Evolutionary conservation across 2,329 filamentous ascomycete genomes (phyloP).

Genomic region (Hymenoscyphus repandus): DNA sequence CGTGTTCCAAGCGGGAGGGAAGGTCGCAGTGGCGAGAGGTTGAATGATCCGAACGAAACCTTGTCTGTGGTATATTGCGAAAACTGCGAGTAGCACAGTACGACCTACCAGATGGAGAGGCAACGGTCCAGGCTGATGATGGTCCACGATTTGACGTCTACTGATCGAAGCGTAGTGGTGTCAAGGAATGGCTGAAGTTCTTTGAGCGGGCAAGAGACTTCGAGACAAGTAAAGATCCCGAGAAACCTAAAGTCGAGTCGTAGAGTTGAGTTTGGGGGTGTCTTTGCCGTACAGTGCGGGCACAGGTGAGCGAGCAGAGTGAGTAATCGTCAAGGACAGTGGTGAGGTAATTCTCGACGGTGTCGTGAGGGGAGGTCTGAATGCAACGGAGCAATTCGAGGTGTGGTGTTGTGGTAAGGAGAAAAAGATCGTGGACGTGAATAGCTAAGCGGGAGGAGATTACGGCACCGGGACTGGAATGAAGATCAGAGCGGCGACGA

Average conservation of each 20-base stretch:
- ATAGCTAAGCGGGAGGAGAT: too few species aligned
- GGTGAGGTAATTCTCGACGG: not conserved
- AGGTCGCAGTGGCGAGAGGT: conserved; percentile 14
- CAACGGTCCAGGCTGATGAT: conserved; percentile 10
- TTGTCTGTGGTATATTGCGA: conserved; percentile 14
- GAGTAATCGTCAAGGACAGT: not conserved
- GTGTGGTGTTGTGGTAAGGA: too few species aligned
- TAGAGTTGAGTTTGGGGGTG: not conserved
- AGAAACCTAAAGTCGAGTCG: conserved; percentile 9
- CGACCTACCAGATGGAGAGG: conserved; percentile 20
- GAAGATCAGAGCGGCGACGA: not conserved
- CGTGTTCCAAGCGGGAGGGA: conserved; percentile 18
- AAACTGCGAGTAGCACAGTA: conserved; percentile 15
- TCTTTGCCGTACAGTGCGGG: conserved; percentile 1
- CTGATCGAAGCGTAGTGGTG: conserved; percentile 87
- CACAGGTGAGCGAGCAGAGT: not conserved
- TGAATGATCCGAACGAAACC: conserved; percentile 3
- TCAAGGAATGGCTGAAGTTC: conserved; percentile 78
- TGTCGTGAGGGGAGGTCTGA: too few species aligned
- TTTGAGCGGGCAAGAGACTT: conserved; percentile 41
- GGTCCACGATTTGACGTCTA: not conserved
- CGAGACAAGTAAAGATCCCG: conserved; percentile 12
- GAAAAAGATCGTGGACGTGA: too few species aligned
- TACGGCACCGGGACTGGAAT: not conserved
- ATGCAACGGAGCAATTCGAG: too few species aligned